These are phyloP conservation scores for Penicillium silybi DNA, from an alignment of 495 filamentous ascomycete species.

Conservation along the genomic window DNA sequence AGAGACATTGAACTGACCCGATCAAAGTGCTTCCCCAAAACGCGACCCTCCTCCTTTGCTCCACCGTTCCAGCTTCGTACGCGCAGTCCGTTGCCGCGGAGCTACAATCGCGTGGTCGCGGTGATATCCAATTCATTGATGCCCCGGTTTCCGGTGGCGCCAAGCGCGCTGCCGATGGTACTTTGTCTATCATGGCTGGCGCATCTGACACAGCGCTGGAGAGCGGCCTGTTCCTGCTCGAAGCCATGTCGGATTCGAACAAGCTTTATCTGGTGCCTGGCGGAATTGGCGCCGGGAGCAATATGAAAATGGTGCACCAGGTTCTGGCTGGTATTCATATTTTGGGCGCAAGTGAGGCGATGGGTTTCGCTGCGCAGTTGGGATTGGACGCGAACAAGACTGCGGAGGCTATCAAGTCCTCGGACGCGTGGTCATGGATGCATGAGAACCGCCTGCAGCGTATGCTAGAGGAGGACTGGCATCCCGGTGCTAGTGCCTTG, in stretches of 20 bases:
- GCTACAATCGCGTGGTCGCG: slow-evolving; percentile 49
- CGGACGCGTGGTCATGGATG: slow-evolving; percentile 74
- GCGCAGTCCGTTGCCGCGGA: slow-evolving; percentile 55
- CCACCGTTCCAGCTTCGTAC: slow-evolving; percentile 68
- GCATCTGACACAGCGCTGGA: slow-evolving; percentile 52
- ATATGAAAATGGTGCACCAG: slow-evolving; percentile 87
- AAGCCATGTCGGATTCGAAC: slow-evolving; percentile 53
- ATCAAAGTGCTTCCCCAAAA: slow-evolving; percentile 47
- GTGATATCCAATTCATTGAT: slow-evolving; percentile 68
- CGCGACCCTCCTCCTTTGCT: slow-evolving; percentile 66
- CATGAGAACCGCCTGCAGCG: slow-evolving; percentile 70
- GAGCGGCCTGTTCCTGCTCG: slow-evolving; percentile 56
- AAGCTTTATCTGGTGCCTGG: slow-evolving; percentile 73
- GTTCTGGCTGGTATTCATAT: slow-evolving; percentile 77
- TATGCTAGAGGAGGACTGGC: slow-evolving; percentile 65
- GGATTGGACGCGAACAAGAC: slow-evolving; percentile 59
- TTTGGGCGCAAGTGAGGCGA: slow-evolving; percentile 64
- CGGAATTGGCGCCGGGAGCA: slow-evolving; percentile 73
- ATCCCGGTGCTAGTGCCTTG: slow-evolving; percentile 61
- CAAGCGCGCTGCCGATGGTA: slow-evolving; percentile 67
- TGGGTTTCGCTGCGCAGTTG: slow-evolving; percentile 66
- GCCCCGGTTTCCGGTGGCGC: slow-evolving; percentile 77
- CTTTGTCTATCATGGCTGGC: slow-evolving; percentile 78
- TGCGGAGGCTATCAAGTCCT: slow-evolving; percentile 52
- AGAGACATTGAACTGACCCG: not conserved